Base-by-base conservation (phyloP, 164 flowering plant genomes). In the Vitis cinerea region DNA sequence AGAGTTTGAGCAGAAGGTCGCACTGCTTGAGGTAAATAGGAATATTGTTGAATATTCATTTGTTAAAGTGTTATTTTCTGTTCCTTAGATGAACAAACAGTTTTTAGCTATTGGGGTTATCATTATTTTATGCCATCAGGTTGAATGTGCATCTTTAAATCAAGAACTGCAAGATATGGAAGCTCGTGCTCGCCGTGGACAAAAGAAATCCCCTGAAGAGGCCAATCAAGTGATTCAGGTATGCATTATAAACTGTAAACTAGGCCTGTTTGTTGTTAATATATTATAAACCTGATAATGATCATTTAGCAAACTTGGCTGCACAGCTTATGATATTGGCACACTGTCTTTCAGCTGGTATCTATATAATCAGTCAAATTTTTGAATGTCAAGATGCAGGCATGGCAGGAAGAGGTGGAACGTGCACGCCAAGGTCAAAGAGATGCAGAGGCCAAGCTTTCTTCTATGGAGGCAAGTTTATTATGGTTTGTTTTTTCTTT, bases 341-440 rank as follows among this genome's bases (percentile, higher is more conserved):
- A 30, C 29, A 50, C 1, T 49, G 19, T 58, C 27, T 23, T 23
- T 23, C 27, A 23, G 27, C 27, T 23, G 27, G 27, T 65, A 57
- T 44, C 19, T 9, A 10, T 48, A n/a, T 65, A 65, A 50, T 65
- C 31, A 65, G 47, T n/a, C 19, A 31, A 31, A 15, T 14, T 55
- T 70, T 71, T 66, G 49, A 67, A 61, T 61, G 64, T 69, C 54
- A 61, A 93, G 95, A 86, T 86, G 74, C 97, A 96, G 86, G 97
- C 95, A 72, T 90, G 97, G 99, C 98, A 93, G 79, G 97, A 95
- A 75, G 99, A 96, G 87, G 97, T 89, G 67, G 99, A 93, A 72
- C 90, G 95, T 65, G 99, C 99, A 67, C 94, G 94, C 57, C 97
- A 88, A 74, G 88, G 92, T 64, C 99, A 96, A 81, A 86, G 98